Base-by-base conservation (phyloP, 192 early-diverging fungal species). In the Funneliformis mosseae region DNA sequence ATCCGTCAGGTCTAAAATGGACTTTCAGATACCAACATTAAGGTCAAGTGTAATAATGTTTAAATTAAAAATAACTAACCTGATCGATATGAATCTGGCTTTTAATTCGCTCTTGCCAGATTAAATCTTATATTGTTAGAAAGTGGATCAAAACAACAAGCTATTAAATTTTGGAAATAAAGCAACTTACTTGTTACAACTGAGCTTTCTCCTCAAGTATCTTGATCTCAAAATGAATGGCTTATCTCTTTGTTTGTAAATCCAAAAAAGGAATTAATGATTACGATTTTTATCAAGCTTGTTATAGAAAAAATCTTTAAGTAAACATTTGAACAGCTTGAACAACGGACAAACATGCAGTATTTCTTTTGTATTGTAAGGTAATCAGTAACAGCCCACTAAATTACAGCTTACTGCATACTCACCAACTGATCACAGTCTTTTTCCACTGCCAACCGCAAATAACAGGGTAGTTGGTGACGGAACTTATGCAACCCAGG, bases 361-460 rank as follows among this genome's bases (percentile, higher is more conserved):
- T 18, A 0, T 50, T 50, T 18, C 48, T 2, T 3, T 33, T 33
- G 33, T 3, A 33, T 33, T 33, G 33, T 33, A 33, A 33, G 33
- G 33, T 33, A 33, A 3, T 28, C 23, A 0, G n/a, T 66, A 66
- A 66, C 63, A 28, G 25, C 63, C 63, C 63, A 66, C 67, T 38
- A 69, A 69, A 16, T 41, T 69, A 39, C 67, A 69, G 8, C 6
- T 69, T 41, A 69, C 25, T 39, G 25, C 25, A 69, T 69, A 38
- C 67, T 21, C 38, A 69, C 67, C 39, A 69, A 69, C 67, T 38
- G 67, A 69, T 10, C 67, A 16, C 11, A 1, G 16, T 69, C 33
- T 39, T 69, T 69, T 69, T 38, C 67, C 67, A 69, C 39, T 69
- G 33, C 67, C 67, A 69, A 18, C 1, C 67, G 67, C 39, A 69